Percentiles rank a stretch among this genome's conserved stretches.
These are phyloP conservation scores for Neonectria coccinea DNA, from an alignment of 2,329 filamentous ascomycete genomes.

Conservation along the genomic window DNA sequence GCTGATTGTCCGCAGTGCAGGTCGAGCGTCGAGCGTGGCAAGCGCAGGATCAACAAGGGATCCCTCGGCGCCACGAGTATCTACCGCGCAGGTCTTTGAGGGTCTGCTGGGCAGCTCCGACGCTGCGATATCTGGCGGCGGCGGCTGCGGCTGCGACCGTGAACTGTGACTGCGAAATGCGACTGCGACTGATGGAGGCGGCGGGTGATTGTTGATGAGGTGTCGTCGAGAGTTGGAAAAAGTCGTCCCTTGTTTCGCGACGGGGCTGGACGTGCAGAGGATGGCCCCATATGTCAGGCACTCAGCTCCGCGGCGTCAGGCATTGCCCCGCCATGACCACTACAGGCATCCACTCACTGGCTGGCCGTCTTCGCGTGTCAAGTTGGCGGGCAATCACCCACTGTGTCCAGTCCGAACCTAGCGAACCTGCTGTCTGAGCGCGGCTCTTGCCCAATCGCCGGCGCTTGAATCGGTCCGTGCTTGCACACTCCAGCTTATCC, in stretches of 20 bases:
- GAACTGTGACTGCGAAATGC: constrained; percentile 1
- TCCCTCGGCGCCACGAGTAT: constrained; percentile 36
- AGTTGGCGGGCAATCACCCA: constrained; percentile 15
- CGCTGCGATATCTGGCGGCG: constrained; percentile 42
- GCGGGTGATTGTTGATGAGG: constrained; percentile 46
- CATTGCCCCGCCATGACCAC: constrained; percentile 32
- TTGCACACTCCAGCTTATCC: constrained; percentile 31
- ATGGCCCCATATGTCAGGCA: constrained; percentile 51
- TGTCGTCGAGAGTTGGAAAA: constrained; percentile 49
- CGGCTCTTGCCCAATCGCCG: constrained; percentile 38
- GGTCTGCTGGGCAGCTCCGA: constrained; percentile 37
- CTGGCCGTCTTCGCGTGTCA: constrained; percentile 20
- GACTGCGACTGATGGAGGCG: constrained; percentile 43
- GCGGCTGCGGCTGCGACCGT: constrained; percentile 32
- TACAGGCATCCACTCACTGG: constrained; percentile 27
- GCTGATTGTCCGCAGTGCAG: constrained; percentile 32
- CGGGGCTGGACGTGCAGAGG: constrained; percentile 37
- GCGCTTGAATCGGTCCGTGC: constrained; percentile 47
- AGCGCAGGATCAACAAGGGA: constrained; percentile 28
- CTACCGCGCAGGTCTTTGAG: constrained; percentile 36
- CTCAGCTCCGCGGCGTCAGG: constrained; percentile 34
- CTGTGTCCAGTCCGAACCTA: constrained; percentile 27
- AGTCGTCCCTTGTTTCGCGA: constrained; percentile 46
- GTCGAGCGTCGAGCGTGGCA: constrained; percentile 32
- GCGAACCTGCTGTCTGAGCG: constrained; percentile 12